phyloP scores from a whole-genome alignment of 2,329 filamentous ascomycete species.

The Neofusicoccum ribis region DNA sequence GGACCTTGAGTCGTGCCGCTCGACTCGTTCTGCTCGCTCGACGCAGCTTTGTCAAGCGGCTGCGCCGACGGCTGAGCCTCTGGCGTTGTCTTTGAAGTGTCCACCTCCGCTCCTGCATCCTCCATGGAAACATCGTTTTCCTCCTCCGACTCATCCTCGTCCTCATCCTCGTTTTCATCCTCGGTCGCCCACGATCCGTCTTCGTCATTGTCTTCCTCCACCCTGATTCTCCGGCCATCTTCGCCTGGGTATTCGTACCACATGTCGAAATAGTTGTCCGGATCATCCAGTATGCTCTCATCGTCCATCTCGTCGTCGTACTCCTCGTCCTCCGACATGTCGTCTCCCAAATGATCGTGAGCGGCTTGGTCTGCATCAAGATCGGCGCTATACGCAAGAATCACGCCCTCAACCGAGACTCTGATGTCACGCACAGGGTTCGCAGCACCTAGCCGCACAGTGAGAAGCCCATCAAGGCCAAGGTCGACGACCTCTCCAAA shows the following conservation, averaged over 20 bases:
- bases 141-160: constrained; percentile 38
- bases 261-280: constrained; percentile 23
- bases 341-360: constrained; percentile 7
- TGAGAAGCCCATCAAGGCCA: constrained; percentile 53
- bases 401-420: constrained; percentile 50
- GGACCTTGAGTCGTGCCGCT: neutral
- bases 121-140: constrained; percentile 37
- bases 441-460: constrained; percentile 55
- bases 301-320: constrained; percentile 22
- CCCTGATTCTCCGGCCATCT: constrained; percentile 29
- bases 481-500: constrained; percentile 59
- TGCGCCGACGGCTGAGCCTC: constrained; percentile 33
- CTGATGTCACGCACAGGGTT: constrained; percentile 52
- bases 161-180: constrained; percentile 22
- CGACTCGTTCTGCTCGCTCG: neutral
- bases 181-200: constrained; percentile 34
- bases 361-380: constrained; percentile 36
- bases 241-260: constrained; percentile 36
- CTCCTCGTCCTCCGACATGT: constrained; percentile 24
- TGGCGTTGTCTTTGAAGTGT: constrained; percentile 38
- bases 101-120: constrained; percentile 27
- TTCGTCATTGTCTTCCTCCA: constrained; percentile 33
- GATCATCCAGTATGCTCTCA: constrained; percentile 21
- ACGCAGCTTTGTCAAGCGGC: neutral
- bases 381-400: constrained; percentile 49